Percentiles rank a stretch among this genome's conserved stretches.
Conservation (phyloP, 1,284 basidiomycete genomes). For the Gomphus bonarii region DNA sequence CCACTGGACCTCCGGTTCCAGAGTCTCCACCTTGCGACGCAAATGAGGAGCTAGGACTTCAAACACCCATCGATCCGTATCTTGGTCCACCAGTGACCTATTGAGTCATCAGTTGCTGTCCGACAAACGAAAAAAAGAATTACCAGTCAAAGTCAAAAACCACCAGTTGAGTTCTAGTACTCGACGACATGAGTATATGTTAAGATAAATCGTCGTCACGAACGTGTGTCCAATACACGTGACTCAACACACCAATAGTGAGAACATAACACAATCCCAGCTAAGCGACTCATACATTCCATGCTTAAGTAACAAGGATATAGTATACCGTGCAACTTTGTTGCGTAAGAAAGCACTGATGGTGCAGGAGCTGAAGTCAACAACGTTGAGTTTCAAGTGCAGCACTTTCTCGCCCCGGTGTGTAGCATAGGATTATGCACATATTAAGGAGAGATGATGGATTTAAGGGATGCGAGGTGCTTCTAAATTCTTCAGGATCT, state of each 20-base stretch:
- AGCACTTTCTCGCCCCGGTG: neutral
- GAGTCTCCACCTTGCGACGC: constrained; percentile 72
- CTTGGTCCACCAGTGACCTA: constrained; percentile 89
- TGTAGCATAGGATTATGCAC: neutral
- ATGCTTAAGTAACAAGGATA: too few relatives aligned
- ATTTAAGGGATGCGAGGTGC: neutral
- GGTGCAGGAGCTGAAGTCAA: too few relatives aligned
- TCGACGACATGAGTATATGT: constrained; percentile 21
- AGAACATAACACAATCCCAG: too few relatives aligned
- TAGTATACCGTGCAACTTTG: too few relatives aligned
- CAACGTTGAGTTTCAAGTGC: neutral
- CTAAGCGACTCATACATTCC: neutral
- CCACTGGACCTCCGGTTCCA: constrained; percentile 70
- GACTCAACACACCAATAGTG: too few relatives aligned
- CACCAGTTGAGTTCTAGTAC: constrained; percentile 64
- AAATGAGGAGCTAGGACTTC: constrained; percentile 85
- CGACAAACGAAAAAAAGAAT: constrained; percentile 18
- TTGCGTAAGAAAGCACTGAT: too few relatives aligned
- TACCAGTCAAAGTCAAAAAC: constrained; percentile 98
- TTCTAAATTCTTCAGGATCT: constrained; percentile 28
- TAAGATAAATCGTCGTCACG: neutral
- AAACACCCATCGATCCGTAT: constrained; percentile 93
- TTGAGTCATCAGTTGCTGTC: neutral
- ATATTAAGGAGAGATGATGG: neutral
- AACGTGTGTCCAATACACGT: neutral